Base-by-base conservation (phyloP, 768 basidiomycete genomes). In the Amanita brunnescens region DNA sequence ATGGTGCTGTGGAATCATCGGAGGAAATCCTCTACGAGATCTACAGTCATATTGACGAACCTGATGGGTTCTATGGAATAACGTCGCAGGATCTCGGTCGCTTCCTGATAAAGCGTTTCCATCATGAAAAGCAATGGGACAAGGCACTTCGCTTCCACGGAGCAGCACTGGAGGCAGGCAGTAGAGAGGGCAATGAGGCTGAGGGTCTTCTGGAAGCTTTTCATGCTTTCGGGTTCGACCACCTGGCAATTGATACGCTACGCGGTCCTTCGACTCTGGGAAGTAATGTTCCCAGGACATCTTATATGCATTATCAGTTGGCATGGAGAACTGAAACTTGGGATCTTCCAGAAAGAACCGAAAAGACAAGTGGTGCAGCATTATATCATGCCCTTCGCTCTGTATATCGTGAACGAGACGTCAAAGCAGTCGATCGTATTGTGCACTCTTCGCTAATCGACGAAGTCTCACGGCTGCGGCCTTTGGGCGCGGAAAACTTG, bases 1-100 rank as follows among this genome's bases (percentile, higher is more conserved):
- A 62, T 30, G 62, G 64, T 9, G 48, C 57, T 24, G 54, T 60
- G 16, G 64, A 67, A 6, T 61, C 60, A n/a, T 54, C 59, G 13
- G 88, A 91, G 57, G 71, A 86, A 52, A 73, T 94, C 21, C 69
- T 98, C 18, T 97, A 92, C 69, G 85, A 87, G 45, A 91, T 98
- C 45, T 99, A 98, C 61, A 82, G 83, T 49, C 87, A 92, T 58
- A 92, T 99, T 54, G 94, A 96, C 60, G 96, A 99, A 63, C 94
- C 94, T 0, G 96, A 99, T 59, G 93, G 96, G 1, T 99, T 99
- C 64, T 99, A 99, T 65, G 92, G 92, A 5, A 92, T 98, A 53
- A 76, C 84, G 55, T 82, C 86, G 6, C 67, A 75, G 29, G 82
- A 98, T 61, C 76, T 89, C n/a, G 77, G 81, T 21, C 76, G 79